Base-by-base conservation (phyloP, 2,329 filamentous ascomycete species). In the Leptographium radiaticola region DNA sequence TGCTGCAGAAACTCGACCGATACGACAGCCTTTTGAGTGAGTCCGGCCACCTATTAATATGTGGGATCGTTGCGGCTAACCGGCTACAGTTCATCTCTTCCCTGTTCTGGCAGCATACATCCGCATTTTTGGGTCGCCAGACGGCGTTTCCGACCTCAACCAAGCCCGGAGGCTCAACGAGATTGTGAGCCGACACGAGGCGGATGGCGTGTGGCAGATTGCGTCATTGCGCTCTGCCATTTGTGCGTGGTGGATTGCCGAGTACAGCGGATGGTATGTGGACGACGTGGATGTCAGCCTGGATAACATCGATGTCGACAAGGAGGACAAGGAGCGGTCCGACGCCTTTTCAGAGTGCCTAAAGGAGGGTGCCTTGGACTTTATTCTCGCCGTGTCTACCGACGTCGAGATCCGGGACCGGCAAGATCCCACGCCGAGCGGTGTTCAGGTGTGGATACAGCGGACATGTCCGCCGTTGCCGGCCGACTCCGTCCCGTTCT, bases 311-410 rank as follows among this genome's bases (percentile, higher is more conserved):
- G 80, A 89, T 62, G 70, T 87, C 15, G 77, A 81, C 59, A 70
- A 76, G 66, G 88, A 93, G 67, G 81, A 85, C 52, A 79, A 80
- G 49, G 77, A 83, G 59, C 77, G 89, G 56, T 82, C 84, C 2
- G 84, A 84, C 56, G 75, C 82, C 39, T 94, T 95, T 62, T 73
- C 84, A 53, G 81, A 87, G 52, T 80, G 86, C 4, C 70, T 97
- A 8, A 87, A 89, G 62, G 89, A 97, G 58, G 90, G 90, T 6
- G 89, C 88, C 6, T 87, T 98, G 58, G 89, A 97, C 64, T 95
- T 96, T 63, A 79, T 97, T 59, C 77, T 98, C 18, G 85, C 89
- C 0, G 76, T 95, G 48, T 87, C 88, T 52, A 83, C 88, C 34
- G 89, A 94, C 63, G 79, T 91, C 52, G 87, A 84, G 60, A 79